Percentiles rank a stretch among this genome's conserved stretches.
Evolutionary conservation across 2,329 filamentous ascomycete species (phyloP).

Genomic region (Aspergillus sp.): DNA sequence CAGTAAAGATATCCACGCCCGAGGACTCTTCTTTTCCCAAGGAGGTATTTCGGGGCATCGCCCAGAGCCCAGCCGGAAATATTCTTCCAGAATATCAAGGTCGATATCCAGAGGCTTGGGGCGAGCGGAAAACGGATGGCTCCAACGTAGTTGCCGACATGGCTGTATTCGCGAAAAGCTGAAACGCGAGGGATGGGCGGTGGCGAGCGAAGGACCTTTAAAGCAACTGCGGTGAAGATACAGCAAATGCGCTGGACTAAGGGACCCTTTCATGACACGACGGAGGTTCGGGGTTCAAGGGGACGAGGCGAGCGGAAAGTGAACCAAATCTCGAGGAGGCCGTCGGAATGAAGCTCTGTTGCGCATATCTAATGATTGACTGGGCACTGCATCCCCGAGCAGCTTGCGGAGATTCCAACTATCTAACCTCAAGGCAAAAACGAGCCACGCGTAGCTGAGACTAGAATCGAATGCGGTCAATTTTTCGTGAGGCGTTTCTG

Average conservation of each 20-base stretch:
- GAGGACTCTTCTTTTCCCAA: slow-evolving; percentile 28
- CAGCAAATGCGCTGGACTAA: slow-evolving; percentile 41
- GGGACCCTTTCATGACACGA: slow-evolving; percentile 50
- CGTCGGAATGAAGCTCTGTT: slow-evolving; percentile 26
- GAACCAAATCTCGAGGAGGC: slow-evolving; percentile 35
- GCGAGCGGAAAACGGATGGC: slow-evolving; percentile 25
- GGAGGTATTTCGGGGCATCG: slow-evolving; percentile 24
- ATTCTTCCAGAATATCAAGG: slow-evolving; percentile 25
- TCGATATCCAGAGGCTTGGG: slow-evolving; percentile 24
- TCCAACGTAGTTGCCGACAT: slow-evolving; percentile 25
- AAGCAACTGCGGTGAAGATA: slow-evolving; percentile 37
- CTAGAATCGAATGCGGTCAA: neutral
- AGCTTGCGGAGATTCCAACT: neutral
- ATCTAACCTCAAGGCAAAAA: neutral
- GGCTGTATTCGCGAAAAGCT: neutral
- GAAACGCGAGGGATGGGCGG: neutral
- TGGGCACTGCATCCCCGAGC: slow-evolving; percentile 17
- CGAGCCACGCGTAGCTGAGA: neutral
- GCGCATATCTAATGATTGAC: slow-evolving; percentile 35
- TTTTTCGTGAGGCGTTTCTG: neutral
- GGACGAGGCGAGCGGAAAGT: slow-evolving; percentile 30
- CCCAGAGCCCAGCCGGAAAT: slow-evolving; percentile 15
- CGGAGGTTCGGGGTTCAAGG: slow-evolving; percentile 24
- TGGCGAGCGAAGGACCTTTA: slow-evolving; percentile 20
- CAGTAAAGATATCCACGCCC: slow-evolving; percentile 41